Percentiles rank a stretch among this genome's conserved stretches.
phyloP scores from a whole-genome alignment of 2,329 filamentous ascomycete genomes.

The Cryphonectria naterciae region DNA sequence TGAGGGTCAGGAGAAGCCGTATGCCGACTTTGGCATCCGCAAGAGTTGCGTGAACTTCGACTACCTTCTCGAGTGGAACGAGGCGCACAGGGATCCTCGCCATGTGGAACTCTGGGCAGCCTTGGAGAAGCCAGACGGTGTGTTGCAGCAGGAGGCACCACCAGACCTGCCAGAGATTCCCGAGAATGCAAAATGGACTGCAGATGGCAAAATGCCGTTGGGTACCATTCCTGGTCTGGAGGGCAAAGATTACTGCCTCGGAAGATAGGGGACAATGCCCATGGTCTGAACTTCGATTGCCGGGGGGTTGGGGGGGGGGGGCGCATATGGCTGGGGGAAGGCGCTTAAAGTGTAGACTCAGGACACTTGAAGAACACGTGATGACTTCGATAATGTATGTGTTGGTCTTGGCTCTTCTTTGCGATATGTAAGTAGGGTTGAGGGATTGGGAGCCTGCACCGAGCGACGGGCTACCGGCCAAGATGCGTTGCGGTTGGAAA shows the following conservation, averaged over 20 bases:
- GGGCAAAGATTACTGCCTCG: constrained; percentile 11
- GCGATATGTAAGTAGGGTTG: no score
- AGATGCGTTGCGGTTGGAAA: no score
- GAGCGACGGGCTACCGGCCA: no score
- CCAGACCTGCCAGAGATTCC: neutral
- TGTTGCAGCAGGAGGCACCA: constrained; percentile 4
- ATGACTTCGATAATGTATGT: neutral
- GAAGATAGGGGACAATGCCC: neutral
- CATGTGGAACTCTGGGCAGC: constrained; percentile 1
- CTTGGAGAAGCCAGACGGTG: neutral
- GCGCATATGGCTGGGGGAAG: neutral
- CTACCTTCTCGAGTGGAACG: constrained; percentile 17
- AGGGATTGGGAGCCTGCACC: no score
- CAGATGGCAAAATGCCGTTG: neutral
- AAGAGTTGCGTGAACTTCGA: constrained; percentile 21
- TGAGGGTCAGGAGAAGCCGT: constrained; percentile 17
- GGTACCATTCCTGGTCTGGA: constrained; percentile 4
- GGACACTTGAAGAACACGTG: neutral
- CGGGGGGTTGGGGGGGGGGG: neutral
- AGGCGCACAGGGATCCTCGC: constrained; percentile 1
- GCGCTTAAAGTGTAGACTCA: neutral
- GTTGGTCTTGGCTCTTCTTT: neutral
- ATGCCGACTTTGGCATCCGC: constrained; percentile 20
- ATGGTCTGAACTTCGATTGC: neutral
- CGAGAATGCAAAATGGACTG: neutral